phyloP scores from a whole-genome alignment of 2,329 filamentous ascomycete genomes.

The Fusarium nodosum region DNA sequence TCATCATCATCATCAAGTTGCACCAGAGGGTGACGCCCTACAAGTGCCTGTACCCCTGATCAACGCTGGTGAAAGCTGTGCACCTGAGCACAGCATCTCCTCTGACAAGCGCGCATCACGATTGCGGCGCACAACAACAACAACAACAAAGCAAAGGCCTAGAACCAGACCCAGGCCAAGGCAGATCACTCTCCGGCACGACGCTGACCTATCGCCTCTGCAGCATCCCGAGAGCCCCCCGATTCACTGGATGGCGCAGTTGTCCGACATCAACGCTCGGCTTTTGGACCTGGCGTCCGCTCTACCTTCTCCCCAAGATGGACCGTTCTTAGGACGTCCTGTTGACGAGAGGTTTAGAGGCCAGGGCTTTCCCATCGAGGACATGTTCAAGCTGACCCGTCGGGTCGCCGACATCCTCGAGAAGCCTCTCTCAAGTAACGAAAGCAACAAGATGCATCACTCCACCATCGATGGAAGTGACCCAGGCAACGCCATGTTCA shows the following conservation, averaged over 20 bases:
- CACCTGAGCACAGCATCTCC: slow-evolving; percentile 44
- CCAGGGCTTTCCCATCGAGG: slow-evolving; percentile 57
- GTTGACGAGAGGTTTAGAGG: slow-evolving; percentile 44
- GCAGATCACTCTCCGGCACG: slow-evolving; percentile 53
- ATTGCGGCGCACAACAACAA: slow-evolving; percentile 45
- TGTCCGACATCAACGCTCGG: slow-evolving; percentile 56
- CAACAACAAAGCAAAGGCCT: slow-evolving; percentile 5
- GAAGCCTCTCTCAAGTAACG: slow-evolving; percentile 36
- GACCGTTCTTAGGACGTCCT: slow-evolving; percentile 35
- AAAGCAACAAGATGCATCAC: slow-evolving; percentile 18
- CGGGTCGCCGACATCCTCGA: slow-evolving; percentile 55
- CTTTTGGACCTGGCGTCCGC: slow-evolving; percentile 56
- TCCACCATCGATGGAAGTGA: slow-evolving; percentile 51
- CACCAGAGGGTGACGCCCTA: slow-evolving; percentile 36
- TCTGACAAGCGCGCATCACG: slow-evolving; percentile 45
- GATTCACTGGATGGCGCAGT: slow-evolving; percentile 57
- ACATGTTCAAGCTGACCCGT: slow-evolving; percentile 58
- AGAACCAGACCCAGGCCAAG: slow-evolving; percentile 47
- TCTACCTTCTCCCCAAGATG: slow-evolving; percentile 50
- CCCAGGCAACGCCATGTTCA: slow-evolving; percentile 56
- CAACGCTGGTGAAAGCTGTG: slow-evolving; percentile 36
- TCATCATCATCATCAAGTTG: slow-evolving; percentile 31
- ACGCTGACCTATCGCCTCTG: slow-evolving; percentile 37
- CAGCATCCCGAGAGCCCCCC: slow-evolving; percentile 41
- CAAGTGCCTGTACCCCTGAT: slow-evolving; percentile 36